Evolutionary conservation across 2,329 filamentous ascomycete genomes (phyloP).

Genomic region (Sporothrix globosa): DNA sequence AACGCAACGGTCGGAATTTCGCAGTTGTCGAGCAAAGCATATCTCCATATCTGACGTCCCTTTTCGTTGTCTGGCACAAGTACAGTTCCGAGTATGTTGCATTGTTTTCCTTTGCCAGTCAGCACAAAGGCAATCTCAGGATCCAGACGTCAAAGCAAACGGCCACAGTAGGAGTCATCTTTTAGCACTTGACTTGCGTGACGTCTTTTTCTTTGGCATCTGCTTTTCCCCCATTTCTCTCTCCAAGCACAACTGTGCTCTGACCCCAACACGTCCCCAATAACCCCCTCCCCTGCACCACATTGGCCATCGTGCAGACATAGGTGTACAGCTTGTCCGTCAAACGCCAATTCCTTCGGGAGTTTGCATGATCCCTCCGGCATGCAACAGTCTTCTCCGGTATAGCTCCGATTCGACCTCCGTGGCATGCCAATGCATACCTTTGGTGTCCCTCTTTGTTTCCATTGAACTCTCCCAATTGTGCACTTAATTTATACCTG

Average conservation of each 20-base stretch:
- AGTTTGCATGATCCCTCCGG: not conserved
- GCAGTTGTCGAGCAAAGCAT: not conserved
- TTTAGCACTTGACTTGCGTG: not conserved
- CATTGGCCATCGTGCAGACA: not conserved
- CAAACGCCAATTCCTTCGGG: slow-evolving; percentile 15
- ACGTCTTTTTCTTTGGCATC: slow-evolving; percentile 5
- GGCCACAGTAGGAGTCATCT: not conserved
- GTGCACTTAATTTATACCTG: not conserved
- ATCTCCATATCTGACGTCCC: too few species aligned
- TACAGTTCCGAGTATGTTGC: not conserved
- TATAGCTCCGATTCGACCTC: slow-evolving; percentile 24
- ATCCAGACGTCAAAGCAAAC: slow-evolving; percentile 3
- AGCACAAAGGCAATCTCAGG: not conserved
- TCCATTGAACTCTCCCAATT: not conserved
- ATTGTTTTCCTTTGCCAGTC: not conserved
- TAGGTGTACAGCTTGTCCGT: not conserved
- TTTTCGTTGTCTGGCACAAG: too few species aligned
- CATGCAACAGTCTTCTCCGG: slow-evolving; percentile 14
- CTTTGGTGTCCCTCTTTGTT: slow-evolving; percentile 3
- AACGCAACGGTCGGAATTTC: not conserved
- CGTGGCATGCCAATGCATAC: slow-evolving; percentile 16
- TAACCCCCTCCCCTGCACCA: not conserved
- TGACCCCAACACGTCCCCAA: slow-evolving; percentile 13
- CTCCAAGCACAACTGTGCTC: slow-evolving; percentile 4
- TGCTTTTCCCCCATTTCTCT: not conserved